phyloP scores from a whole-genome alignment of 169 alveolate genomes.

The Cryptosporidium canis region DNA sequence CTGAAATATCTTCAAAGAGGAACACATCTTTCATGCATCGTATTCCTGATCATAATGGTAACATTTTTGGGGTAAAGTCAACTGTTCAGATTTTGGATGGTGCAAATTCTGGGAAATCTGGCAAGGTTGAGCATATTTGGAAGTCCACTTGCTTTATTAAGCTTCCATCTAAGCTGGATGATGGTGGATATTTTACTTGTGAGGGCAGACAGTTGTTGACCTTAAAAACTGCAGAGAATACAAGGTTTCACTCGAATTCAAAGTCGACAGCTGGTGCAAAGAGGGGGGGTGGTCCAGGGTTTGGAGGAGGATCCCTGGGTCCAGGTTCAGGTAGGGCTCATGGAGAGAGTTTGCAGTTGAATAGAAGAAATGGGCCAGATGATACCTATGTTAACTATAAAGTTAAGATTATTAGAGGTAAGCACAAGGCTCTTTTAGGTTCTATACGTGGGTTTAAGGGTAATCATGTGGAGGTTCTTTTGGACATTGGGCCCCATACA shows the following conservation, averaged over 20 bases:
- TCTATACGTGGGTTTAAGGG: conserved; percentile 66
- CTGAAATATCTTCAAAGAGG: conserved; percentile 66
- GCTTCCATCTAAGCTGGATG: conserved; percentile 50
- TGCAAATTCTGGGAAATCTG: conserved; percentile 43
- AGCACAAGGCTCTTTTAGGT: conserved; percentile 58
- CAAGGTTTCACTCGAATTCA: not conserved
- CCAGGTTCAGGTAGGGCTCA: conserved; percentile 5
- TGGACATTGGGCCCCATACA: conserved; percentile 69
- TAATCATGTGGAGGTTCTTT: conserved; percentile 46
- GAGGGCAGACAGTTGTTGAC: conserved; percentile 33
- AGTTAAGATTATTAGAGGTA: conserved; percentile 39
- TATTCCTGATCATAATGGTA: conserved; percentile 55
- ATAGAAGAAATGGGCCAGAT: conserved; percentile 64
- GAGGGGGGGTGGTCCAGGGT: not conserved
- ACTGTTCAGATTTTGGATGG: conserved; percentile 57
- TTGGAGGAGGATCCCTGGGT: not conserved
- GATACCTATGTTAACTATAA: conserved; percentile 41
- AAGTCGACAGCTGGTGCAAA: not conserved
- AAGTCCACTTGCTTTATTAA: conserved; percentile 64
- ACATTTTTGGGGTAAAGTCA: conserved; percentile 58
- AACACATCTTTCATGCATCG: conserved; percentile 51
- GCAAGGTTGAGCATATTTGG: conserved; percentile 69
- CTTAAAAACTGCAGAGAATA: conserved; percentile 29
- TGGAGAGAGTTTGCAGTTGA: conserved; percentile 49
- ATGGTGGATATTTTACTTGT: conserved; percentile 52